phyloP scores from a whole-genome alignment of 2,329 filamentous ascomycete genomes.

The Aspergillus versicolor region DNA sequence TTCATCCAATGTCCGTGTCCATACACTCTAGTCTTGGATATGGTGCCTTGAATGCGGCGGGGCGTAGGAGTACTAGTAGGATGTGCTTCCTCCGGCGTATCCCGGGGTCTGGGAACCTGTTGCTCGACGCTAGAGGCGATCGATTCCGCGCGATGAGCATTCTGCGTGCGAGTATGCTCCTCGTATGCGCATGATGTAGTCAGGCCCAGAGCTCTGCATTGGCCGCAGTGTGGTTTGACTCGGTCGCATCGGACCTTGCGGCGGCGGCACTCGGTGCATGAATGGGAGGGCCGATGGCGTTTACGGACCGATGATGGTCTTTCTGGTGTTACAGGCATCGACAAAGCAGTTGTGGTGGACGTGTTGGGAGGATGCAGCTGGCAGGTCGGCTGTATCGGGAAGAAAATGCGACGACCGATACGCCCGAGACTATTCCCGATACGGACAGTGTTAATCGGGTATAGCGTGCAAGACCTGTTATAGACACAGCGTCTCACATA shows the following conservation, averaged over 20 bases:
- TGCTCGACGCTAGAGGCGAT: not conserved
- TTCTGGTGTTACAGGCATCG: too few species aligned
- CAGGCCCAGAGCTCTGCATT: slow-evolving; percentile 19
- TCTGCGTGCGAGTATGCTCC: not conserved
- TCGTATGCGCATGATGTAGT: slow-evolving; percentile 18
- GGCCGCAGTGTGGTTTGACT: slow-evolving; percentile 20
- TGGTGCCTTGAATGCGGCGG: slow-evolving; percentile 14
- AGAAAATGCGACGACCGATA: too few species aligned
- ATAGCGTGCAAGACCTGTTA: too few species aligned
- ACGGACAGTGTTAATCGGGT: too few species aligned
- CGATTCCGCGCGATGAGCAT: not conserved
- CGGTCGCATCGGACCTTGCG: slow-evolving; percentile 34
- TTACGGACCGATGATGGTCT: not conserved
- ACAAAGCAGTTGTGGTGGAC: too few species aligned
- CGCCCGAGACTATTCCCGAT: too few species aligned
- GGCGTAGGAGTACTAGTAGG: not conserved
- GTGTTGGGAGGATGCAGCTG: too few species aligned
- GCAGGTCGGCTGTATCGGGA: too few species aligned
- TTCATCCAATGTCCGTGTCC: slow-evolving; percentile 29
- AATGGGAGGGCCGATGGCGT: slow-evolving; percentile 21
- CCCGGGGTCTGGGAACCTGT: not conserved
- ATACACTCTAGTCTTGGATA: slow-evolving; percentile 26
- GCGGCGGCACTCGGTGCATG: slow-evolving; percentile 30
- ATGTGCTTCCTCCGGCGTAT: not conserved
- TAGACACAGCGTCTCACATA: too few species aligned